A percentile compares a stretch with the other conserved stretches of the same genome.
These are phyloP conservation scores for Volutella citrinella DNA, from an alignment of 2,329 filamentous ascomycete species.

Conservation along the genomic window DNA sequence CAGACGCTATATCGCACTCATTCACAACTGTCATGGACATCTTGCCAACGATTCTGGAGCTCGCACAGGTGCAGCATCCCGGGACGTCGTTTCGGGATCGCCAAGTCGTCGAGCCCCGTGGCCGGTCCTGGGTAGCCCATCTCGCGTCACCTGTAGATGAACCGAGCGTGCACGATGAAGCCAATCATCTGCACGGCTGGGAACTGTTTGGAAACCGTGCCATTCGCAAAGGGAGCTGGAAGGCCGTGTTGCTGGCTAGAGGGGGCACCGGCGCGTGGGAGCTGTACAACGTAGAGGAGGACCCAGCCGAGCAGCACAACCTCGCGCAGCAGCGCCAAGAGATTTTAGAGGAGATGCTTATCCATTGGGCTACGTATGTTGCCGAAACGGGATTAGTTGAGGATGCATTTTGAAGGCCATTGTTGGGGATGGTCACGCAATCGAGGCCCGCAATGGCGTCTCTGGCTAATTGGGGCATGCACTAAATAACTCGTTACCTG, in stretches of 20 bases:
- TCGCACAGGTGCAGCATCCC: slow-evolving; percentile 41
- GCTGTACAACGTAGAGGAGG: slow-evolving; percentile 8
- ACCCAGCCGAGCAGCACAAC: slow-evolving; percentile 7
- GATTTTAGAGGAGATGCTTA: slow-evolving; percentile 5
- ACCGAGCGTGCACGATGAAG: slow-evolving; percentile 11
- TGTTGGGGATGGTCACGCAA: no score
- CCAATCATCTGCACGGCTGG: slow-evolving; percentile 54
- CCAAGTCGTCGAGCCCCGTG: slow-evolving; percentile 7
- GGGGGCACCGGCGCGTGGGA: slow-evolving; percentile 6
- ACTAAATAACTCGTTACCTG: no score
- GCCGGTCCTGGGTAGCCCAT: slow-evolving; percentile 10
- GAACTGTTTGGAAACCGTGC: slow-evolving; percentile 52
- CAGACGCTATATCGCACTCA: slow-evolving; percentile 29
- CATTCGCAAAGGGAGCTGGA: slow-evolving; percentile 53
- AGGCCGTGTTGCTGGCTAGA: slow-evolving; percentile 43
- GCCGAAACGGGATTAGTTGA: slow-evolving; percentile 10
- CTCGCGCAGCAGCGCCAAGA: slow-evolving; percentile 1
- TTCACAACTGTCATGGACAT: slow-evolving; percentile 46
- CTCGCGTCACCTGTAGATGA: background rate
- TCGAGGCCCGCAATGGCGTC: slow-evolving; percentile 5
- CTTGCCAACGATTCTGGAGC: slow-evolving; percentile 44
- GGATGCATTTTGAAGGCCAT: slow-evolving; percentile 4
- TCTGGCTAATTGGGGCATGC: no score
- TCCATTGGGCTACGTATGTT: slow-evolving; percentile 4
- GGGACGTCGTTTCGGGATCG: slow-evolving; percentile 24